Evolutionary conservation across 441 rosid genomes (phyloP).

Genomic region (Gossypium trilobum): DNA sequence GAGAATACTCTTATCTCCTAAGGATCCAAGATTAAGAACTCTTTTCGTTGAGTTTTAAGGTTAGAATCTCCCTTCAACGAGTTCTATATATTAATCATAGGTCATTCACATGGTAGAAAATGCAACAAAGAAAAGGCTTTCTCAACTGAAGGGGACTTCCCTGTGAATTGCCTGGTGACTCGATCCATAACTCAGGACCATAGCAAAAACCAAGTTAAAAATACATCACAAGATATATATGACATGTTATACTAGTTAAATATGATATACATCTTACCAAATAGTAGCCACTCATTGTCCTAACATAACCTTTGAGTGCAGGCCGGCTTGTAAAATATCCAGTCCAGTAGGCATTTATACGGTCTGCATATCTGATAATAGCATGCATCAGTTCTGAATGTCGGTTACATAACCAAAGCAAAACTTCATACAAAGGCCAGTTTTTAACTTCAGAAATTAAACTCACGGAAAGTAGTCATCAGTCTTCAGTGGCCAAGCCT

Average conservation of each 20-base stretch:
- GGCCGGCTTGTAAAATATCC: slow-evolving; percentile 53
- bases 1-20: no score
- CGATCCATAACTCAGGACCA: no score
- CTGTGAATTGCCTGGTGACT: no score
- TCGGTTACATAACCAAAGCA: slow-evolving; percentile 6
- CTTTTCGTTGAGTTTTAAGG: no score
- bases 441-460: not conserved
- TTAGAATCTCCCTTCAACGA: no score
- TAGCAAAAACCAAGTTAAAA: not conserved
- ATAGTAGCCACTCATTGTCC: slow-evolving; percentile 42
- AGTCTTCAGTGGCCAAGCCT: slow-evolving; percentile 44
- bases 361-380: slow-evolving; percentile 42
- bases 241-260: not conserved
- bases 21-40: no score
- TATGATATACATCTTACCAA: slow-evolving; percentile 25
- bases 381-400: slow-evolving; percentile 5
- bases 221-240: not conserved
- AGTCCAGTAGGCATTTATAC: slow-evolving; percentile 43
- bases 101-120: no score
- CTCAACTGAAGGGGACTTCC: no score
- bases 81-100: no score
- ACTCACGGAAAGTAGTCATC: slow-evolving; percentile 50
- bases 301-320: slow-evolving; percentile 39
- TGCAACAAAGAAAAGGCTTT: no score
- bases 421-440: not conserved